Evolutionary conservation across 768 basidiomycete genomes (phyloP), one percentile per base, ranked within the genome.

Genomic region (Tephrocybe sp.): DNA sequence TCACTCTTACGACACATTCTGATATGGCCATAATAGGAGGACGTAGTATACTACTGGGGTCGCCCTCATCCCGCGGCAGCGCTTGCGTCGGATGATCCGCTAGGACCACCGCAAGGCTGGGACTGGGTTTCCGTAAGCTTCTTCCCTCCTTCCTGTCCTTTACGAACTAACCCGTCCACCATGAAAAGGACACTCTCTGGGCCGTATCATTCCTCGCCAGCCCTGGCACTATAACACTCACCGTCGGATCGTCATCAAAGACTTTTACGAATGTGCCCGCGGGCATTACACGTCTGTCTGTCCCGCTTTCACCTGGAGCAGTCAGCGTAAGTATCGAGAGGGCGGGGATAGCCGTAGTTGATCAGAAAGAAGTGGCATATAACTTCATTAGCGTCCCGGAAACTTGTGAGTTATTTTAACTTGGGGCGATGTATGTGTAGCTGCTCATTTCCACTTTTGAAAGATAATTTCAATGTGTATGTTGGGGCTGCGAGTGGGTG

Each of bases 401-500:
- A 9, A 62, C 56, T 21, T 77, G 76, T 77, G 44, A 27, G 36
- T 38, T n/a, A n/a, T n/a, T n/a, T n/a, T n/a, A n/a, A n/a, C n/a
- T n/a, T n/a, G n/a, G n/a, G n/a, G n/a, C n/a, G n/a, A n/a, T n/a
- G n/a, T n/a, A n/a, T n/a, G n/a, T n/a, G n/a, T n/a, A n/a, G n/a
- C n/a, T n/a, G n/a, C n/a, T n/a, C n/a, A n/a, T n/a, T n/a, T n/a
- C n/a, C n/a, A n/a, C n/a, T n/a, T n/a, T n/a, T n/a, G n/a, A n/a
- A n/a, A 71, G 84, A 86, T 63, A 86, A 86, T 57, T 86, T 77
- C 64, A 87, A 85, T 58, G 81, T 75, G 1, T 84, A 74, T 61
- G 79, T 78, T 31, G 78, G 79, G n/a, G 69, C 70, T 45, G 75
- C 74, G 5, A 64, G 74, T 74, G 47, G 49, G 69, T 64, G 19